Evolutionary conservation across 495 filamentous ascomycete species (phyloP).

Genomic region (Stereocaulon alpinum): DNA sequence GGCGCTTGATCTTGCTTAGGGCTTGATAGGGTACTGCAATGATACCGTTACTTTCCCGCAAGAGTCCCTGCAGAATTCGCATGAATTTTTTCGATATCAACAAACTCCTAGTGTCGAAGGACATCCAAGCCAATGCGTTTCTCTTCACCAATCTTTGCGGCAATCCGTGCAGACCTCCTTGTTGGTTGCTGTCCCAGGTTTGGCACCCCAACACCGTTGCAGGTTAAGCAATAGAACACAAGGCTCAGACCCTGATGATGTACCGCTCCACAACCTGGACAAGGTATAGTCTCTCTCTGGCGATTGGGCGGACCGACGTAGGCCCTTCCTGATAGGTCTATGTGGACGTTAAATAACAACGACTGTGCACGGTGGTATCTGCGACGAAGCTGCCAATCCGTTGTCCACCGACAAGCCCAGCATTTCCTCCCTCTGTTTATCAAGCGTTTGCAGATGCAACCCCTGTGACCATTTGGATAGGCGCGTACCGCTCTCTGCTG

Average conservation of each 20-base stretch:
- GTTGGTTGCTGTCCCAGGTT: background rate
- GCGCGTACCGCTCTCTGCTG: background rate
- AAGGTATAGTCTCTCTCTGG: background rate
- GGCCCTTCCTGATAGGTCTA: background rate
- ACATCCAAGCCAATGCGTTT: background rate
- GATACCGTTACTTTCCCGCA: background rate
- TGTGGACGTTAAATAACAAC: background rate
- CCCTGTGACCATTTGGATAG: background rate
- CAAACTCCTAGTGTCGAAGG: background rate
- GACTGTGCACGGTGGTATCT: background rate
- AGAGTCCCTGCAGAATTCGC: no score
- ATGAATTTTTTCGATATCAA: background rate
- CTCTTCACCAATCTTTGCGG: background rate
- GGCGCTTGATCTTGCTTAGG: background rate
- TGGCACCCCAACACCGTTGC: background rate
- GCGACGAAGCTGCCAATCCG: background rate
- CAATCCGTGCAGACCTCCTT: slow-evolving; percentile 1
- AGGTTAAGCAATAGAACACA: background rate
- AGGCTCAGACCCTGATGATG: background rate
- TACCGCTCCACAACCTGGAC: background rate
- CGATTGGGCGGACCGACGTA: background rate
- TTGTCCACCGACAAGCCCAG: background rate
- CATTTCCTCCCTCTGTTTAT: background rate
- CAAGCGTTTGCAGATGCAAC: background rate
- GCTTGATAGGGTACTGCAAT: background rate